Evolutionary conservation across 345 rosid species (phyloP), one percentile per base, ranked within the genome.

Genomic region (Salix purpurea): DNA sequence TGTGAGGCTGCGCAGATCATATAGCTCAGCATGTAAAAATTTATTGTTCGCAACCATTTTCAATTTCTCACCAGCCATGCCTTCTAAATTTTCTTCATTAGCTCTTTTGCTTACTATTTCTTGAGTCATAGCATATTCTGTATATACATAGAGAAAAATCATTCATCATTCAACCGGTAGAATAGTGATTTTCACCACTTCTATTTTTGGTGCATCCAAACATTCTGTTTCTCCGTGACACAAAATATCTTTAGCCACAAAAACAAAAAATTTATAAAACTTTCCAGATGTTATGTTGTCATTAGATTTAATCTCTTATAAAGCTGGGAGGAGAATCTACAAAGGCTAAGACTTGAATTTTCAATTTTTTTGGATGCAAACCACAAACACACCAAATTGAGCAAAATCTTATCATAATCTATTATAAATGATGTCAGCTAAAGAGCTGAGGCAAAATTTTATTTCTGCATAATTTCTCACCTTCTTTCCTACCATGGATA

Each of bases 401-500:
- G 2, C 13, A 48, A n/a, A 34, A n/a, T 72, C 42, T 60, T 11
- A 68, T 64, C 56, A 26, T 37, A 18, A 19, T 74, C 62, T 23
- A 34, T 62, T 56, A 30, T n/a, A 21, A 32, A 46, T 15, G 37
- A n/a, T 13, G 24, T 3, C 15, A 39, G 46, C 71, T 42, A 37
- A 13, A 24, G 64, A 56, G 23, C 18, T 69, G 37, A 67, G 56
- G 52, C 70, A 73, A 72, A 67, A 66, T 18, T 61, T 26, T 19
- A 23, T 32, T 32, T 60, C 16, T n/a, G 40, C 10, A 7, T 11
- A 72, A 39, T 67, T 61, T 60, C 88, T 80, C 32, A 89, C 93
- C 91, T 75, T 85, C 88, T 81, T 85, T 89, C 77, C 69, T 82
- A 52, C 93, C 91, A 75, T 74, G 85, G 61, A 80, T 77, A 87